Evolutionary conservation across 73 alveolate species (phyloP), one percentile per base, ranked within the genome.

Genomic region (Tetrahymena borealis): DNA sequence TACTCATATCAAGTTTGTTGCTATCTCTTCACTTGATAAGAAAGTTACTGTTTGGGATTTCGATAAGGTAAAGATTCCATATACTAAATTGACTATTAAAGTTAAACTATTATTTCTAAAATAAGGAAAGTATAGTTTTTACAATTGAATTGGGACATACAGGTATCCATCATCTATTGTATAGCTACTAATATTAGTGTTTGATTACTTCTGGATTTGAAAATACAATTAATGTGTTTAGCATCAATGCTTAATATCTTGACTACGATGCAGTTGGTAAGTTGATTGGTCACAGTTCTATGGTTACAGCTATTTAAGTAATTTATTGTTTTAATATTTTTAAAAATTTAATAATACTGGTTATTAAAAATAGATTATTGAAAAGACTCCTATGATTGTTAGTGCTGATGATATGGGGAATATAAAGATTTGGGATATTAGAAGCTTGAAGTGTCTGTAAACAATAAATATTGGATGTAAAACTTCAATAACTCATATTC

Each of bases 381-480:
- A 92, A 9, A 93, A 85, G 79, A 85, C 91, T 78, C 95, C 95
- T 13, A 90, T 93, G 35, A 32, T 93, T 79, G 91, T 93, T 1
- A 79, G 93, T 33, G 95, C 93, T 10, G 95, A 93, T 93, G 95
- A 93, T 79, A 85, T 42, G 78, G 95, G 95, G 3, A 93, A 90
- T 20, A 79, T 93, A 11, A 93, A 90, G 79, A 39, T 93, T 38
- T 93, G 95, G 95, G 95, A 93, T 32, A 85, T 93, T 32, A 79
- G 95, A 18, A 93, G 91, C n/a, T 93, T 93, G 41, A 39, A 91
- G 18, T 93, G 95, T 40, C 40, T 93, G 7, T 20, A 93, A 41
- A 79, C 93, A 20, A 42, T 93, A 20, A 93, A 93, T 33, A 79
- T 93, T 39, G 95, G 95, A 11, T 79, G 38, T 40, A 93, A 93